A percentile compares a stretch with the other conserved stretches of the same genome.
phyloP scores from a whole-genome alignment of 257 asterid genomes.

The Solanum habrochaites region DNA sequence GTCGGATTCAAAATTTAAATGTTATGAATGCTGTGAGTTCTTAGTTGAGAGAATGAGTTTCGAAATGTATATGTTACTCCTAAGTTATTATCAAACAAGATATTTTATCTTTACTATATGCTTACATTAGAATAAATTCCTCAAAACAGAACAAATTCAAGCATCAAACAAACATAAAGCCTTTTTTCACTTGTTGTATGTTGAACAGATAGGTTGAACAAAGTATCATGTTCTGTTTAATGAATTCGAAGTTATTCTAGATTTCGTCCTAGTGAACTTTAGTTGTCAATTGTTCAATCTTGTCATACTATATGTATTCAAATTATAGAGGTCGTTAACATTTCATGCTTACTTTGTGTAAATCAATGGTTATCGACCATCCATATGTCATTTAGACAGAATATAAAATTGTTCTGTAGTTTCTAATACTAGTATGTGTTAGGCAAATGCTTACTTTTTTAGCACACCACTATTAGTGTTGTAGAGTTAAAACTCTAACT shows the following conservation, averaged over 20 bases:
- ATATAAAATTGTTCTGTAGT: background rate
- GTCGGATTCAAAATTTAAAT: background rate
- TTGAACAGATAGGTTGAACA: background rate
- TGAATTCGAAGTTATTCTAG: background rate
- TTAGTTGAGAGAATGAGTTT: background rate
- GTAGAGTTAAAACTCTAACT: slow-evolving; percentile 27
- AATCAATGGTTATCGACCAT: background rate
- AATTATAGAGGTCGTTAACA: background rate
- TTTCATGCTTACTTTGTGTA: background rate
- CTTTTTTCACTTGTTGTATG: background rate
- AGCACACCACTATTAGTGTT: background rate
- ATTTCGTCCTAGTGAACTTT: background rate
- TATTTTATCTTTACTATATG: background rate
- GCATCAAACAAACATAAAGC: background rate
- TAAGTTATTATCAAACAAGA: background rate
- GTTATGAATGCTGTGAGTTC: background rate
- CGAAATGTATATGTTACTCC: background rate
- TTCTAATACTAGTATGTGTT: background rate
- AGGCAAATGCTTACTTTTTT: background rate
- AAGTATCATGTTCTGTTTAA: background rate
- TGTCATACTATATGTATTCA: background rate
- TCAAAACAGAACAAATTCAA: background rate
- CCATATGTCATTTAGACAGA: background rate
- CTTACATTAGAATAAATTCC: background rate
- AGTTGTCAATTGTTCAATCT: background rate